These are phyloP conservation scores for Dictyostelium purpureum DNA, from an alignment of 78 protist genomes.

Conservation along the genomic window DNA sequence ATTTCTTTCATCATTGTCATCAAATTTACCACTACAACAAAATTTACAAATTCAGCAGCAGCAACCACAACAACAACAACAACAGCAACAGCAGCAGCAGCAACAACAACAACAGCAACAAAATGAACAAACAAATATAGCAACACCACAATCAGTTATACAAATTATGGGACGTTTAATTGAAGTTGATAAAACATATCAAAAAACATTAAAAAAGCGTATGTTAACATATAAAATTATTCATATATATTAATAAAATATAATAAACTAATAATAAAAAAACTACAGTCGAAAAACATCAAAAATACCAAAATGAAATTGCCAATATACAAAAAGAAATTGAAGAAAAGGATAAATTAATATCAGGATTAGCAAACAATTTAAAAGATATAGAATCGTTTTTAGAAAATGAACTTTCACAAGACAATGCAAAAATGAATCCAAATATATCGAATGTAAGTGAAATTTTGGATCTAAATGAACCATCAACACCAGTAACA, in stretches of 20 bases:
- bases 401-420: slow-evolving; percentile 41
- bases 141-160: background rate
- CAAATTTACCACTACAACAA: background rate
- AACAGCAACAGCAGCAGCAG: background rate
- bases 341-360: slow-evolving; percentile 54
- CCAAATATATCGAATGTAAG: background rate
- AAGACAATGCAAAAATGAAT: slow-evolving; percentile 10
- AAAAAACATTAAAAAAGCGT: background rate
- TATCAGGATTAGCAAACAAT: slow-evolving; percentile 24
- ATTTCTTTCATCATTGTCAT: background rate
- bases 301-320: slow-evolving; percentile 31
- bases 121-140: background rate
- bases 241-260: background rate
- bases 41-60: no score
- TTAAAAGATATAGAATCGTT: slow-evolving; percentile 40
- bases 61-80: background rate
- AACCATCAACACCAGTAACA: background rate
- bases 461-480: slow-evolving; percentile 2
- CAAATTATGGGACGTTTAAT: background rate
- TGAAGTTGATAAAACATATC: background rate
- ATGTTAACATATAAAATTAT: background rate
- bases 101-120: background rate
- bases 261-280: background rate
- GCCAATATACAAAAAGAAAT: slow-evolving; percentile 38
- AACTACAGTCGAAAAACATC: slow-evolving; percentile 17